phyloP scores from a whole-genome alignment of 495 filamentous ascomycete species.

The Rhypophila decipiens region DNA sequence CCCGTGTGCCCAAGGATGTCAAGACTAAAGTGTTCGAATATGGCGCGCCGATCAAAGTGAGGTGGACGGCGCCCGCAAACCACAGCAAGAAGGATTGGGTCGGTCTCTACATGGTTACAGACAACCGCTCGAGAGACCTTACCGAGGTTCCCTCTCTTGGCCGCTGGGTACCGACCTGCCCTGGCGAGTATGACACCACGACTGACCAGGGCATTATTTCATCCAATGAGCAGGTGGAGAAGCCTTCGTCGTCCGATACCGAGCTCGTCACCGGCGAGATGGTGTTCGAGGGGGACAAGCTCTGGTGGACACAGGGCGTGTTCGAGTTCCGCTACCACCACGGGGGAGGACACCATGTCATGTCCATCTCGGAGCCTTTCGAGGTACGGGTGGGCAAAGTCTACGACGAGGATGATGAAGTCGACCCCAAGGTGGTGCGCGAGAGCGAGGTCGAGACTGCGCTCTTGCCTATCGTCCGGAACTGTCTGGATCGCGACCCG shows the following conservation, averaged over 20 bases:
- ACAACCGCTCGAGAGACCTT: constrained; percentile 78
- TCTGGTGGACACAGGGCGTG: constrained; percentile 92
- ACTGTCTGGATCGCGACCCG: constrained; percentile 88
- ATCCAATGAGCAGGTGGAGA: constrained; percentile 49
- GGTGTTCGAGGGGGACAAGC: constrained; percentile 84
- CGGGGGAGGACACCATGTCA: constrained; percentile 86
- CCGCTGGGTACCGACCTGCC: constrained; percentile 78
- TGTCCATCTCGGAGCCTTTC: constrained; percentile 91
- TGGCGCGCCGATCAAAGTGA: constrained; percentile 82
- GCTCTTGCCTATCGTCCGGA: constrained; percentile 73
- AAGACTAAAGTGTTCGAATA: constrained; percentile 80
- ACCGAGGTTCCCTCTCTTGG: constrained; percentile 82
- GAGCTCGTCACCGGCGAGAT: constrained; percentile 69
- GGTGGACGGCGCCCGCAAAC: constrained; percentile 85
- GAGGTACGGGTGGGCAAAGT: constrained; percentile 78
- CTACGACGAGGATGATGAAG: constrained; percentile 59
- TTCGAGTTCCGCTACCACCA: constrained; percentile 98
- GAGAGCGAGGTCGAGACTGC: constrained; percentile 60
- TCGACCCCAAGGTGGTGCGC: constrained; percentile 28
- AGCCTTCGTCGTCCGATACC: constrained; percentile 41
- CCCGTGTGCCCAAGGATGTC: constrained; percentile 42
- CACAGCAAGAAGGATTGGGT: constrained; percentile 95
- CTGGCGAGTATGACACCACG: constrained; percentile 68
- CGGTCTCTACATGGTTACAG: constrained; percentile 87
- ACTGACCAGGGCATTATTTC: constrained; percentile 74